Base-by-base conservation (phyloP, 305 asterid genomes). In the Withania somnifera region DNA sequence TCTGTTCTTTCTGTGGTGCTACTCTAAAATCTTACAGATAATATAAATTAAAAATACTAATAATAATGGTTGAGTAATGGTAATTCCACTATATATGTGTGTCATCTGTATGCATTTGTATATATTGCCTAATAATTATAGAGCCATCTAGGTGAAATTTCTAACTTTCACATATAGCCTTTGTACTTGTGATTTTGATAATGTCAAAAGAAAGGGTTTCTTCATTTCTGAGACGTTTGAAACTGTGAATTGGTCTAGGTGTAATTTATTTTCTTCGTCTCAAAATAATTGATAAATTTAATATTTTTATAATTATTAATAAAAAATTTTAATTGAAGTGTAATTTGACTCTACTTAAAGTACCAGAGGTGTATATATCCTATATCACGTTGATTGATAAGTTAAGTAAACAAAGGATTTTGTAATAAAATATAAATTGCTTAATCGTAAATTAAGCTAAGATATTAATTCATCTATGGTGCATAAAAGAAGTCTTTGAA, bases 1-100 rank as follows among this genome's bases (percentile, higher is more conserved):
- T 91, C 0, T 94, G 98, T 82, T 77, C 82, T 47, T 91, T 91
- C 32, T 94, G 98, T 78, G 97, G 97, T 32, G 84, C 87, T 20
- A 51, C 91, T 79, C 94, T 94, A 13, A 94, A 90, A 77, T 94
- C 98, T 52, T 93, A 92, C 86, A 50, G 86, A 78, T 90, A 86
- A 89, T 60, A n/a, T n/a, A n/a, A n/a, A 24, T 1, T 22, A 57
- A 57, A 2, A 9, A 57, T 26, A 61, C 26, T 42, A 42, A 10
- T 45, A 45, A 45, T 19, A 50, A 50, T 50, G 2, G 6, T 53
- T n/a, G 11, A 53, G 24, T n/a, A n/a, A 5, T 52, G n/a, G 9
- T n/a, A n/a, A 17, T 53, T 17, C 24, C 24, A n/a, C 60, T 53
- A 0, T 6, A 50, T 50, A 50, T 50, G 13, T 40, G 8, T 40